phyloP scores from a whole-genome alignment of 2,329 filamentous ascomycete species.

The Blumeriella jaapii region DNA sequence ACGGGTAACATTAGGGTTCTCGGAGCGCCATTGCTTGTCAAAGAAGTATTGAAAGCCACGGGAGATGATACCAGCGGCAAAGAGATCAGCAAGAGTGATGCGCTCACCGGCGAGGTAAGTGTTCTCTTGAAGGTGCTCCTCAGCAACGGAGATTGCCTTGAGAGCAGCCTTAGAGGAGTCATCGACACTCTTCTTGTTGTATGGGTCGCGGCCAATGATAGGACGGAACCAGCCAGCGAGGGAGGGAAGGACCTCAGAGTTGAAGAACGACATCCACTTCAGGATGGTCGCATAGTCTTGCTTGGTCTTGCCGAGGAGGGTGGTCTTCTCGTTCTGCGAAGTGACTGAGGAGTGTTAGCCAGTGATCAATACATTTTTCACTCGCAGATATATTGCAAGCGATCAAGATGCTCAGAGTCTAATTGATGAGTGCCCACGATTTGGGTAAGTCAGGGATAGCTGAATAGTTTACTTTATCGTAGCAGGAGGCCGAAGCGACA shows the following conservation, averaged over 20 bases:
- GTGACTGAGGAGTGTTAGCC: slow-evolving; percentile 52
- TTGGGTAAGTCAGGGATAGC: slow-evolving; percentile 99
- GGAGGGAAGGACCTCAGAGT: slow-evolving; percentile 66
- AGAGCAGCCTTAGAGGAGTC: slow-evolving; percentile 58
- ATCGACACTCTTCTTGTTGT: slow-evolving; percentile 98
- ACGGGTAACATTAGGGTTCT: slow-evolving; percentile 77
- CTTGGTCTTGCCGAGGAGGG: slow-evolving; percentile 98
- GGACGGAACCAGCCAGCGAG: slow-evolving; percentile 78
- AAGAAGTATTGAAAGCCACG: slow-evolving; percentile 92
- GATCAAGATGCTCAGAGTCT: slow-evolving; percentile 59
- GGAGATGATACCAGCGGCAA: slow-evolving; percentile 64
- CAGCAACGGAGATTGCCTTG: slow-evolving; percentile 60
- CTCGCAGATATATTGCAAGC: slow-evolving; percentile 5
- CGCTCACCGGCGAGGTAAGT: slow-evolving; percentile 98
- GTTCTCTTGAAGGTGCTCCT: slow-evolving; percentile 82
- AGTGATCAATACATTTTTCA: not conserved
- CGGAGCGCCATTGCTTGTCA: slow-evolving; percentile 75
- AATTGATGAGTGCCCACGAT: slow-evolving; percentile 71
- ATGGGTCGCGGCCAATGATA: slow-evolving; percentile 66
- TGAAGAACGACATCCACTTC: slow-evolving; percentile 96
- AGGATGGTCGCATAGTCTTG: slow-evolving; percentile 98
- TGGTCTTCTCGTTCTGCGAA: slow-evolving; percentile 99
- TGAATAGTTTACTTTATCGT: slow-evolving; percentile 51
- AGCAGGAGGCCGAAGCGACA: slow-evolving; percentile 13
- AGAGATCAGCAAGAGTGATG: slow-evolving; percentile 91